These are phyloP conservation scores for Sugiyamaella smithiae DNA, from an alignment of 805 yeast species.

Conservation along the genomic window DNA sequence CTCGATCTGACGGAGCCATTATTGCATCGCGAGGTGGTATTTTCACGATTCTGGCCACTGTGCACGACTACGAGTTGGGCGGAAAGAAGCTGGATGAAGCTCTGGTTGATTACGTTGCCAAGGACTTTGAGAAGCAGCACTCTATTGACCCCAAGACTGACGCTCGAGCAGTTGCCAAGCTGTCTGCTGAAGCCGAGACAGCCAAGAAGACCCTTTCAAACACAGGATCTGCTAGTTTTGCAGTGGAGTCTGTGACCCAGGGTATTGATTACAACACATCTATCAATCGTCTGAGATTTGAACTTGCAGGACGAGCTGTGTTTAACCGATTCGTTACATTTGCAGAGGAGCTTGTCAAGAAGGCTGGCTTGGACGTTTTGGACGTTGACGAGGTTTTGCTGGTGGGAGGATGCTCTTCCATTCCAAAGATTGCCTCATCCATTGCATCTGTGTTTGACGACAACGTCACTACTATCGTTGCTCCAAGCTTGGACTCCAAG, in stretches of 20 bases:
- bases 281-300: slow-evolving; percentile 91
- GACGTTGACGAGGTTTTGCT: slow-evolving; percentile 89
- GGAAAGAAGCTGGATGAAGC: slow-evolving; percentile 83
- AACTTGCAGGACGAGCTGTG: slow-evolving; percentile 77
- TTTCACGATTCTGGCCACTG: slow-evolving; percentile 81
- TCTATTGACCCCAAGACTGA: slow-evolving; percentile 75
- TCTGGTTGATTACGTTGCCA: slow-evolving; percentile 78
- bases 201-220: slow-evolving; percentile 91
- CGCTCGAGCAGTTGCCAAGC: slow-evolving; percentile 84
- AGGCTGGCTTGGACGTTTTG: slow-evolving; percentile 80
- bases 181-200: slow-evolving; percentile 73
- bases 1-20: slow-evolving; percentile 93
- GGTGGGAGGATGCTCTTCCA: slow-evolving; percentile 90
- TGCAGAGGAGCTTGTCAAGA: slow-evolving; percentile 67
- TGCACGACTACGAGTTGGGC: slow-evolving; percentile 78
- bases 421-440: slow-evolving; percentile 84
- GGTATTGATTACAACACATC: slow-evolving; percentile 92
- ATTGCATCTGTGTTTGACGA: slow-evolving; percentile 78
- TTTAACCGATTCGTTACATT: slow-evolving; percentile 73
- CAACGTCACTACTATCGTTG: slow-evolving; percentile 57
- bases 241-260: slow-evolving; percentile 91
- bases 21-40: slow-evolving; percentile 92
- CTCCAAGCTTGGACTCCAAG: slow-evolving; percentile 74
- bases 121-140: slow-evolving; percentile 89
- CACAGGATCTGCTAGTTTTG: slow-evolving; percentile 82